A percentile compares a stretch with the other conserved stretches of the same genome.
Conservation (phyloP, 2,329 filamentous ascomycete species). For the Colletotrichum trifolii region DNA sequence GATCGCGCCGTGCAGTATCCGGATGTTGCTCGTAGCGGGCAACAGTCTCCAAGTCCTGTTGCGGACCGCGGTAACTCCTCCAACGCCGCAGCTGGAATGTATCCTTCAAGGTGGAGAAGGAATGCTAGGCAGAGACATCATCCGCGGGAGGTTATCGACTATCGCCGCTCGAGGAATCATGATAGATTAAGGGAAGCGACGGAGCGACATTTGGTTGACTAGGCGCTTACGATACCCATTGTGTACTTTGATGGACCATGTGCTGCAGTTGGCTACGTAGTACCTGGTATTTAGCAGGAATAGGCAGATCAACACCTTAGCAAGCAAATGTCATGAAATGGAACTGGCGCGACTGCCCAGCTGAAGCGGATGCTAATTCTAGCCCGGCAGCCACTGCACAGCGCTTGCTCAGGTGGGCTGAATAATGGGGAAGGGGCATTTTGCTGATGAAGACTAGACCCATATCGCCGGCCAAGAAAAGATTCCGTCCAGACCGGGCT, state of each 20-base stretch:
- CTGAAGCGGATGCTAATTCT: slow-evolving; percentile 16
- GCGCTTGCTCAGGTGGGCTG: not conserved
- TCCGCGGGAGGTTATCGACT: slow-evolving; percentile 13
- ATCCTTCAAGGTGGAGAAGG: slow-evolving; percentile 36
- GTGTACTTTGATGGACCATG: not conserved
- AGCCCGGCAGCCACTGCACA: not conserved
- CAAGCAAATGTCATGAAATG: slow-evolving; percentile 1
- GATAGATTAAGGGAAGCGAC: slow-evolving; percentile 29
- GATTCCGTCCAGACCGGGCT: slow-evolving; percentile 30
- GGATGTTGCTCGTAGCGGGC: slow-evolving; percentile 14
- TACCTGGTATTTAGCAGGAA: not conserved
- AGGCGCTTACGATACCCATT: slow-evolving; percentile 7
- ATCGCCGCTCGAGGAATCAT: slow-evolving; percentile 25
- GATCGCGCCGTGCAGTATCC: slow-evolving; percentile 82
- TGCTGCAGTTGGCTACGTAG: too few relatives aligned
- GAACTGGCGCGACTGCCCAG: not conserved
- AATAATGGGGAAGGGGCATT: slow-evolving; percentile 19
- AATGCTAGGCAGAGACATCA: slow-evolving; percentile 28
- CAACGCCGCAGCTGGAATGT: slow-evolving; percentile 14
- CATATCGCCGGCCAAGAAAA: slow-evolving; percentile 22
- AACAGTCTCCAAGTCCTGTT: slow-evolving; percentile 30
- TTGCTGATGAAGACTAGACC: not conserved
- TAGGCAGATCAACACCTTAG: not conserved
- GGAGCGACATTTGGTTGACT: slow-evolving; percentile 29
- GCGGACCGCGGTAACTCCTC: slow-evolving; percentile 10